These are phyloP conservation scores for Diutina catenulata DNA, from an alignment of 1,139 yeast genomes.

Conservation along the genomic window DNA sequence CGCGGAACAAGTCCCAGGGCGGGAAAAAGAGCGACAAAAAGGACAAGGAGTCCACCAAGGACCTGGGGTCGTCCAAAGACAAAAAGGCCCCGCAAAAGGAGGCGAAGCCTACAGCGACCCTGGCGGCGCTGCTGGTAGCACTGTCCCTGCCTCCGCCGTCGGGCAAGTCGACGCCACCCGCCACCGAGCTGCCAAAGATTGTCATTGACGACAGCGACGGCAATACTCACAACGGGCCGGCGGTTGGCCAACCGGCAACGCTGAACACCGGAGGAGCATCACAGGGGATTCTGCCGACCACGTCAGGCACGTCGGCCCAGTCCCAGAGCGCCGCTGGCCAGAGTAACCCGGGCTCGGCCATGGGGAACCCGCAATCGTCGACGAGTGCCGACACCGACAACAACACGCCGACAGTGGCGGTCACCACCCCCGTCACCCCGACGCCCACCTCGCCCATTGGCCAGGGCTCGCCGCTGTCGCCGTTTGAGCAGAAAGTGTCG, in stretches of 20 bases:
- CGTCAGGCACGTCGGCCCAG: not conserved
- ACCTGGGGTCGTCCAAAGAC: slow-evolving; percentile 14
- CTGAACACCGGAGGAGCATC: too few relatives aligned
- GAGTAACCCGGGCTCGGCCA: not conserved
- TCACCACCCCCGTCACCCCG: slow-evolving; percentile 20
- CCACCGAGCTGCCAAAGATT: slow-evolving; percentile 18
- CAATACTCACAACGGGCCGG: too few relatives aligned
- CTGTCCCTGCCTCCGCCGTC: slow-evolving; percentile 7
- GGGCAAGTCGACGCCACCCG: slow-evolving; percentile 9
- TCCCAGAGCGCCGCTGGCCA: not conserved
- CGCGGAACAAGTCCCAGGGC: slow-evolving; percentile 28
- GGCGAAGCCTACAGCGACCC: slow-evolving; percentile 7
- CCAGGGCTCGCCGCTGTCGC: slow-evolving; percentile 7
- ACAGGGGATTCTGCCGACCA: not conserved
- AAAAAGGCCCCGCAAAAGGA: slow-evolving; percentile 8
- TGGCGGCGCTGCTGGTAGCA: slow-evolving; percentile 6
- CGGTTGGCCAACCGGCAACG: too few relatives aligned
- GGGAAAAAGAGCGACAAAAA: slow-evolving; percentile 27
- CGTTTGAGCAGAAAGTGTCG: slow-evolving; percentile 11
- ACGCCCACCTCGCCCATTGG: slow-evolving; percentile 21
- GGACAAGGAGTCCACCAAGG: slow-evolving; percentile 9
- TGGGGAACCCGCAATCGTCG: not conserved
- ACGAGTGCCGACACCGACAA: not conserved
- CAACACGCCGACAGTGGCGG: slow-evolving; percentile 7
- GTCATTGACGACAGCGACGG: slow-evolving; percentile 18